Evolutionary conservation across 805 yeast species (phyloP).

Genomic region (Spathaspora sp.): DNA sequence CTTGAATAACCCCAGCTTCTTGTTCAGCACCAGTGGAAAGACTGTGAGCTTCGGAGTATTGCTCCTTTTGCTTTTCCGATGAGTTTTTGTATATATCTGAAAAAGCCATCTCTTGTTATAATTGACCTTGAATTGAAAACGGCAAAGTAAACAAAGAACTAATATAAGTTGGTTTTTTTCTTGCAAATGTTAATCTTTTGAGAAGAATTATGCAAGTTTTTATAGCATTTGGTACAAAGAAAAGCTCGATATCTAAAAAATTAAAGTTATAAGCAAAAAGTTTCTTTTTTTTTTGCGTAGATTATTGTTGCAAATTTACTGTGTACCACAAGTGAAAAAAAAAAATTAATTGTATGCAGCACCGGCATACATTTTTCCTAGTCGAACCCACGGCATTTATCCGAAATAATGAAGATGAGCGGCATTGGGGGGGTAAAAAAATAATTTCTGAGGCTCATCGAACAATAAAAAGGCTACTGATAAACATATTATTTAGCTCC

Average conservation of each 20-base stretch:
- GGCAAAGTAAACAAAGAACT: neutral
- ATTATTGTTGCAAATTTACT: neutral
- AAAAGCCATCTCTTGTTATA: neutral
- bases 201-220: neutral
- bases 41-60: conserved; percentile 4
- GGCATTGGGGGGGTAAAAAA: neutral
- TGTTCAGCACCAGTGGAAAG: conserved; percentile 11
- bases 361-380: neutral
- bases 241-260: neutral
- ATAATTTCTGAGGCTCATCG: neutral
- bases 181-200: neutral
- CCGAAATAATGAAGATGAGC: neutral
- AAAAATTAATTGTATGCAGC: neutral
- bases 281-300: neutral
- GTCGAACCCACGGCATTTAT: neutral
- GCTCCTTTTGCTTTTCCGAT: conserved; percentile 2
- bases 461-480: neutral
- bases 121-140: neutral
- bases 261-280: neutral
- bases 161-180: neutral
- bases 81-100: conserved; percentile 1
- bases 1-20: conserved; percentile 29
- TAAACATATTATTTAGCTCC: neutral
- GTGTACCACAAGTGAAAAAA: no score
- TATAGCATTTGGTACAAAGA: neutral